Conservation (phyloP, 192 early-diverging fungal species). For the Paraglomus occultum region DNA sequence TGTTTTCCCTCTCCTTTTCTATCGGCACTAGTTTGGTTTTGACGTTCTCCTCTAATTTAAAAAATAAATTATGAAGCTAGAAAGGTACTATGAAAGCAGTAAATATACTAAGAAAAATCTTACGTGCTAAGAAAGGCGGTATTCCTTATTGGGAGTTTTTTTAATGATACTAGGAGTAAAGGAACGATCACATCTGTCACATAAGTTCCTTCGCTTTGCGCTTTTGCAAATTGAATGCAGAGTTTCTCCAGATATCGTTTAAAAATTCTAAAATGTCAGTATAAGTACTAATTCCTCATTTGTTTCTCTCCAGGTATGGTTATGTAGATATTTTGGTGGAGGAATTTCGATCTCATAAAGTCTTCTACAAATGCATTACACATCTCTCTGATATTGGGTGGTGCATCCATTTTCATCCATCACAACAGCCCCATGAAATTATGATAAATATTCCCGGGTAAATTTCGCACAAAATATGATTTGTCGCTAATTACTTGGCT, state of each 20-base stretch:
- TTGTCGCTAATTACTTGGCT: slow-evolving; percentile 3
- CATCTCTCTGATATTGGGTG: neutral
- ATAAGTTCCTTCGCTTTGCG: slow-evolving; percentile 16
- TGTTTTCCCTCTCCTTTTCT: neutral
- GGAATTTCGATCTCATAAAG: neutral
- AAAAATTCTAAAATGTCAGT: neutral
- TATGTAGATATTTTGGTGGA: neutral
- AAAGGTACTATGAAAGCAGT: too few species aligned
- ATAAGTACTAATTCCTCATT: neutral
- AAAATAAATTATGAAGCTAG: too few species aligned
- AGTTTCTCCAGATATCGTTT: neutral
- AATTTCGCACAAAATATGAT: neutral
- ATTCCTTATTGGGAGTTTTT: neutral
- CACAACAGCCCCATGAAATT: slow-evolving; percentile 2
- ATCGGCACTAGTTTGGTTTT: slow-evolving; percentile 12
- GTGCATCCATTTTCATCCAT: neutral
- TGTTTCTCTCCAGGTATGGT: neutral
- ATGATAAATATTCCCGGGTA: neutral
- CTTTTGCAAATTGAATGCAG: neutral
- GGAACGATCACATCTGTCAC: slow-evolving; percentile 3
- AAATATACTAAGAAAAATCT: too few species aligned
- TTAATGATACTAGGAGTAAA: neutral
- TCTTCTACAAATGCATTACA: neutral
- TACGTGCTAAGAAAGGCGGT: neutral
- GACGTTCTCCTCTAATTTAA: neutral